Conservation (phyloP, 805 yeast genomes). For the Wickerhamomyces mucosus region DNA sequence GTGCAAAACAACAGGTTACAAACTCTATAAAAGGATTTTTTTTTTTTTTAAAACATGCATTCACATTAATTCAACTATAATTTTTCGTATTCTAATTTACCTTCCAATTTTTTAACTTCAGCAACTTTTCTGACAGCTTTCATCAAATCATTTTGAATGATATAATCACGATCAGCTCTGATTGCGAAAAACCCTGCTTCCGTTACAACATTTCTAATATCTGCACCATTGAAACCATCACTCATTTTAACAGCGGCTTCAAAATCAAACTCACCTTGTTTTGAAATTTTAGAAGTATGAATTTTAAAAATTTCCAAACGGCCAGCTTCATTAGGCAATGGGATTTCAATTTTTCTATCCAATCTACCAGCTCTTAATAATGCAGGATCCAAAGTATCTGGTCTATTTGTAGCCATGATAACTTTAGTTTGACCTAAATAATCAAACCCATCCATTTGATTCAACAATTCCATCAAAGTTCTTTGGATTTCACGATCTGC, state of each 20-base stretch:
- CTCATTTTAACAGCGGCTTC: constrained; percentile 98
- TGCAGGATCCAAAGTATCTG: constrained; percentile 97
- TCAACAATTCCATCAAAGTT: constrained; percentile 91
- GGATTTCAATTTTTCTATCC: constrained; percentile 93
- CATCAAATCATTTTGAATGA: constrained; percentile 88
- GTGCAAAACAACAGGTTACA: no score
- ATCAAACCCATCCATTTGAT: constrained; percentile 98
- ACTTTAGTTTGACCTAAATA: constrained; percentile 94
- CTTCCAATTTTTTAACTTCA: constrained; percentile 94
- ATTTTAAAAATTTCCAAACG: constrained; percentile 90
- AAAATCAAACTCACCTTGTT: constrained; percentile 92
- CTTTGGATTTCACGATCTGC: constrained; percentile 99
- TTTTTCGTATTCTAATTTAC: constrained; percentile 91
- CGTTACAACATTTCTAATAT: constrained; percentile 92
- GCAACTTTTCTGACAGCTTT: constrained; percentile 97
- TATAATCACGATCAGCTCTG: constrained; percentile 94
- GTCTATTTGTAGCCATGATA: constrained; percentile 99
- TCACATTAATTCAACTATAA: constrained; percentile 29
- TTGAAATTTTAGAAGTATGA: constrained; percentile 75
- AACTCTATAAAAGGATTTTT: no score
- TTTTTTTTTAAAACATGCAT: not conserved
- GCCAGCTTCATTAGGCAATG: constrained; percentile 93
- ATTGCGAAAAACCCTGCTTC: constrained; percentile 98
- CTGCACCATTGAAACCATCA: constrained; percentile 99
- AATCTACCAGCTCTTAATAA: constrained; percentile 94